Evolutionary conservation across 2,329 filamentous ascomycete genomes (phyloP).

Genomic region (Aspergillus sp.): DNA sequence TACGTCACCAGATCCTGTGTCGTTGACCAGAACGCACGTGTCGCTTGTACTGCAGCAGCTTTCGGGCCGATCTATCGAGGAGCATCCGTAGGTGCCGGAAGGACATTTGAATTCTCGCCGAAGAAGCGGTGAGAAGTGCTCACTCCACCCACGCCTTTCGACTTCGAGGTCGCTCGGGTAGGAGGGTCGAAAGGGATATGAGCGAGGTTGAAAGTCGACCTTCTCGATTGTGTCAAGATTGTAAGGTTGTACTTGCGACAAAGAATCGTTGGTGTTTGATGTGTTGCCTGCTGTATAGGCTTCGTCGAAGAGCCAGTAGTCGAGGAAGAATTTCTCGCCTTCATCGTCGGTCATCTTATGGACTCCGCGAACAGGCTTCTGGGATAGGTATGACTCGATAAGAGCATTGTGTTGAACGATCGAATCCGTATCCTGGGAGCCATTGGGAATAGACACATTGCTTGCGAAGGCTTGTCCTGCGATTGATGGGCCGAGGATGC

Average conservation of each 20-base stretch:
- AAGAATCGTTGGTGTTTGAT: neutral
- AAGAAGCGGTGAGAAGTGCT: constrained; percentile 16
- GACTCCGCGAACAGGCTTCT: constrained; percentile 22
- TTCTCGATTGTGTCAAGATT: neutral
- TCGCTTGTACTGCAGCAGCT: constrained; percentile 59
- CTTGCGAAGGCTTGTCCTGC: constrained; percentile 9
- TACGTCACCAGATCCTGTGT: constrained; percentile 57
- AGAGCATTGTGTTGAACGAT: constrained; percentile 29
- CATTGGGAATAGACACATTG: neutral
- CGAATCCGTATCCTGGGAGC: constrained; percentile 2
- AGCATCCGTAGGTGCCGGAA: constrained; percentile 55
- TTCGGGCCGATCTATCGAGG: constrained; percentile 56
- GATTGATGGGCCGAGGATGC: constrained; percentile 9
- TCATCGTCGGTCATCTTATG: constrained; percentile 49
- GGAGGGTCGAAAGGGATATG: constrained; percentile 17
- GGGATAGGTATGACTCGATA: constrained; percentile 32
- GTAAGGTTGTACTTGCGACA: neutral
- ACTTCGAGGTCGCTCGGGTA: neutral
- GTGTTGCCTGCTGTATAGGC: constrained; percentile 4
- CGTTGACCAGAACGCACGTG: constrained; percentile 55
- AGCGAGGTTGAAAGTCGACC: constrained; percentile 16
- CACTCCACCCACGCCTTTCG: constrained; percentile 4
- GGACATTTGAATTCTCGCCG: constrained; percentile 59
- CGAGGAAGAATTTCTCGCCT: constrained; percentile 51
- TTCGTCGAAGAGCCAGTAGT: constrained; percentile 46